Conservation (phyloP, 768 basidiomycete species). For the Dentipellis sp. region DNA sequence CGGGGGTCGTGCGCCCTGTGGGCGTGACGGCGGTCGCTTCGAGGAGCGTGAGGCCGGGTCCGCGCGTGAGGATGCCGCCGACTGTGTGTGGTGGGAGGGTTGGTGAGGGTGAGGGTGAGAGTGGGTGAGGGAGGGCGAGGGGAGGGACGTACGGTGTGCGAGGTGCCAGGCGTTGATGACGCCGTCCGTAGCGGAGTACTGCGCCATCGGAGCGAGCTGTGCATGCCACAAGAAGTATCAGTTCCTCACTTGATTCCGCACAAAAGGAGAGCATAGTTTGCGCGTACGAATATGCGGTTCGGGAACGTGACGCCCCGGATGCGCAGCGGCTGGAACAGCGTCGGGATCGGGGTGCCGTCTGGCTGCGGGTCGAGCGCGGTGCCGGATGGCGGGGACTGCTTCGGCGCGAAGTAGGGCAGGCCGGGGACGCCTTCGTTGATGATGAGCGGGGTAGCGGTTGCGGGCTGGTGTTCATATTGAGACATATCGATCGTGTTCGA, state of each 20-base stretch:
- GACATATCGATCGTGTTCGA: too few species aligned
- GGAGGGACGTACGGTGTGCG: background rate
- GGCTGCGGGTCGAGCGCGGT: conserved; percentile 30
- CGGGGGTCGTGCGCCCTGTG: conserved; percentile 54
- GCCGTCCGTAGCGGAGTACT: background rate
- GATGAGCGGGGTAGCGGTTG: conserved; percentile 5
- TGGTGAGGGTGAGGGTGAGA: background rate
- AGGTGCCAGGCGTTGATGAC: conserved; percentile 5
- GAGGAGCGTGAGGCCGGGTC: conserved; percentile 48
- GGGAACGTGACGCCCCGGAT: conserved; percentile 25
- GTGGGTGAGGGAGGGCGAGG: background rate
- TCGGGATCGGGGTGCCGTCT: conserved; percentile 30
- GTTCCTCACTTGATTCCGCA: background rate
- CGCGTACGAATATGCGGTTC: conserved; percentile 20
- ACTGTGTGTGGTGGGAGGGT: too few species aligned
- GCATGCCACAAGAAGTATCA: too few species aligned
- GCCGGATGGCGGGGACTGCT: conserved; percentile 34
- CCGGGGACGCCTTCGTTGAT: conserved; percentile 32
- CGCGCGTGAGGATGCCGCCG: conserved; percentile 33
- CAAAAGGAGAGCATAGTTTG: background rate
- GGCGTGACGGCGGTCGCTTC: conserved; percentile 58
- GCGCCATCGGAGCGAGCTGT: conserved; percentile 6
- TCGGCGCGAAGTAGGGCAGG: conserved; percentile 37
- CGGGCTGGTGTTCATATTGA: too few species aligned
- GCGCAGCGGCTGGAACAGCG: conserved; percentile 45